These are phyloP conservation scores for Astragalus membranaceus DNA, from an alignment of 306 rosid genomes.

Conservation along the genomic window DNA sequence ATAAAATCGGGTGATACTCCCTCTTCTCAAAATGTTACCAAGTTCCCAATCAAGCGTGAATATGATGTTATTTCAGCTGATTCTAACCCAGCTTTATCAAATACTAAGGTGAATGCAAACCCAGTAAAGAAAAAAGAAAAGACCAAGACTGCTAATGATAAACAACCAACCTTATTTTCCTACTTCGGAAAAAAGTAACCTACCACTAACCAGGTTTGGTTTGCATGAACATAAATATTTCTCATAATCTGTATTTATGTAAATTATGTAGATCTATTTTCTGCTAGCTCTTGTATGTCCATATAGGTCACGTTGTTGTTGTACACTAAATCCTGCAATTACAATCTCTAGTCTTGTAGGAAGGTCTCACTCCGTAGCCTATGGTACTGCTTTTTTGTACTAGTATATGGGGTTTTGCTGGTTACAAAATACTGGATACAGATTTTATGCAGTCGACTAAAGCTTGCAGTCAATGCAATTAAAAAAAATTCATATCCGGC, in stretches of 20 bases:
- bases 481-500: no score
- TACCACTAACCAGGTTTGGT: constrained; percentile 4
- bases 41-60: constrained; percentile 47
- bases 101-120: constrained; percentile 23
- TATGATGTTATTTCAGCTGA: constrained; percentile 38
- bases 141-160: constrained; percentile 38
- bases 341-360: not conserved
- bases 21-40: constrained; percentile 19
- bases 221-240: not conserved
- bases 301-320: not conserved
- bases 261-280: constrained; percentile 12
- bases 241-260: constrained; percentile 9
- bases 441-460: no score
- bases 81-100: constrained; percentile 24
- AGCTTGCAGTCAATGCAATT: no score
- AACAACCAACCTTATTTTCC: constrained; percentile 62
- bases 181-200: constrained; percentile 58
- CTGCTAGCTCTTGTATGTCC: constrained; percentile 3
- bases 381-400: not conserved
- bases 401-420: not conserved
- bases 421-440: not conserved
- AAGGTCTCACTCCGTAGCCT: not conserved
- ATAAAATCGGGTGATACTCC: constrained; percentile 14
- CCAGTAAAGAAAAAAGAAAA: constrained; percentile 56
- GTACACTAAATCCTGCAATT: not conserved